These are phyloP conservation scores for Nicotiana tomentosiformis DNA, from an alignment of 257 asterid species.

Conservation along the genomic window DNA sequence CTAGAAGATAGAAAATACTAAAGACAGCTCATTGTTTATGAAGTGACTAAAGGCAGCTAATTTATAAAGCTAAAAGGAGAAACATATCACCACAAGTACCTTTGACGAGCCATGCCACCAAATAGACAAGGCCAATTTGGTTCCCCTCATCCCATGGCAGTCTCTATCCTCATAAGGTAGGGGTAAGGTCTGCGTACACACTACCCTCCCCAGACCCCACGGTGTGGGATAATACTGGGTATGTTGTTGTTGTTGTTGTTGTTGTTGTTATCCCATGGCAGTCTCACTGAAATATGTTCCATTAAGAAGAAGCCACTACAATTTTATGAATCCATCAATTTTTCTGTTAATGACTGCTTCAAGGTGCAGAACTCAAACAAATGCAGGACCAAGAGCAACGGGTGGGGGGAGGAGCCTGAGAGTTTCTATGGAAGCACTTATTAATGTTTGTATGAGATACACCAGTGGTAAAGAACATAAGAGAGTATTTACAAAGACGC, in stretches of 20 bases:
- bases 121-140: conserved; percentile 7
- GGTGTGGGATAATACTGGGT: too few species aligned
- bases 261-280: background rate
- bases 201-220: too few species aligned
- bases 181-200: too few species aligned
- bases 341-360: conserved; percentile 4
- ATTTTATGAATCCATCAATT: conserved; percentile 6
- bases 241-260: too few species aligned
- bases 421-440: background rate
- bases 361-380: background rate
- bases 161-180: background rate
- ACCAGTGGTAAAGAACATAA: background rate
- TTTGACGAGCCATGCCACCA: conserved; percentile 9
- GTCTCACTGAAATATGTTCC: conserved; percentile 9
- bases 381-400: background rate
- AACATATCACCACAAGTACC: conserved; percentile 10
- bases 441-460: background rate
- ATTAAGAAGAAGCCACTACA: conserved; percentile 4
- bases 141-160: conserved; percentile 10
- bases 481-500: background rate
- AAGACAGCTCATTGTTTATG: background rate
- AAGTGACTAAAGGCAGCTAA: background rate
- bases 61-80: background rate
- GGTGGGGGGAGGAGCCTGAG: background rate
- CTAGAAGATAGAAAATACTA: background rate